Evolutionary conservation across 2,329 filamentous ascomycete species (phyloP).

Genomic region (Apiospora kogelbergensis): DNA sequence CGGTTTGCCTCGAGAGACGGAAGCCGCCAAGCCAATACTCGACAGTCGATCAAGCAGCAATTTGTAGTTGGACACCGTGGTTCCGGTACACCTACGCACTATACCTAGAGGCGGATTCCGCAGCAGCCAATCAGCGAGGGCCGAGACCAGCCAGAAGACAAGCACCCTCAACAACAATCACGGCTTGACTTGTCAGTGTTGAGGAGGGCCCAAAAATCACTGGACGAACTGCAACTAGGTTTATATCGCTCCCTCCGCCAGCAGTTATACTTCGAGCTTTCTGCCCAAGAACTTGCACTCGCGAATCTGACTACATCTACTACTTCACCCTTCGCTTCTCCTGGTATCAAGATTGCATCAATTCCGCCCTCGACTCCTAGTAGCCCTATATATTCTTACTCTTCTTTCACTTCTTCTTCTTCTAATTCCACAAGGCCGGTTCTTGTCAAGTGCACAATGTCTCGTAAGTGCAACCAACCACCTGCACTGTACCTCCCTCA

Average conservation of each 20-base stretch:
- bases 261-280: slow-evolving; percentile 10
- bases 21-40: slow-evolving; percentile 6
- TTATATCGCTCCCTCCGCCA: slow-evolving; percentile 9
- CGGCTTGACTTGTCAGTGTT: slow-evolving; percentile 7
- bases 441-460: neutral
- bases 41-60: slow-evolving; percentile 4
- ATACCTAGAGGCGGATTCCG: neutral
- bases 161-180: neutral
- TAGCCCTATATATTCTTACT: neutral
- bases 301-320: neutral
- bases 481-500: neutral
- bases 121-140: neutral
- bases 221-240: slow-evolving; percentile 6
- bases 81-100: neutral
- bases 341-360: neutral
- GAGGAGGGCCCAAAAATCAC: slow-evolving; percentile 5
- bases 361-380: neutral
- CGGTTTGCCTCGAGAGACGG: neutral
- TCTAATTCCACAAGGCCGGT: neutral
- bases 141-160: neutral
- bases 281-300: slow-evolving; percentile 10
- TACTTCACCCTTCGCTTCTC: neutral
- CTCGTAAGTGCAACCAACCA: neutral
- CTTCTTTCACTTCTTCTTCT: neutral
- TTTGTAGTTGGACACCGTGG: slow-evolving; percentile 3